Conservation (phyloP, 768 basidiomycete genomes). For the Termitomyces sp. region DNA sequence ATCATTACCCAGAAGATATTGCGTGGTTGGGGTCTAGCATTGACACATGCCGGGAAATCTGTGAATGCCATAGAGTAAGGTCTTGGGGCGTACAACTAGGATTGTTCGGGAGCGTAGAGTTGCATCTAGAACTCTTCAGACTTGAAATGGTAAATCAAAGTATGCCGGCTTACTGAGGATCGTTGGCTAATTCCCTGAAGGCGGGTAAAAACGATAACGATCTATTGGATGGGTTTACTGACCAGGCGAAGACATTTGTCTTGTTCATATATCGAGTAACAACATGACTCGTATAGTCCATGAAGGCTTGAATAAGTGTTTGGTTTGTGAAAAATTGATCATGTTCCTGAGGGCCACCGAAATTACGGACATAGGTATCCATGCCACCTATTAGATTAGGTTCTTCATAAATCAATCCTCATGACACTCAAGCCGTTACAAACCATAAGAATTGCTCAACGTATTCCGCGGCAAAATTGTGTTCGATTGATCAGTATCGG, state of each 20-base stretch:
- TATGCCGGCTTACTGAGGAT: constrained; percentile 41
- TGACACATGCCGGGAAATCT: constrained; percentile 43
- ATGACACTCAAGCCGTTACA: background rate
- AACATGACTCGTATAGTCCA: constrained; percentile 51
- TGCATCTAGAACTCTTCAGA: constrained; percentile 37
- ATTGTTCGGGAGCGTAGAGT: constrained; percentile 43
- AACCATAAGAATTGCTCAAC: constrained; percentile 61
- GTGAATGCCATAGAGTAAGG: constrained; percentile 53
- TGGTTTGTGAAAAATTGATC: constrained; percentile 56
- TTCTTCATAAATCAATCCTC: background rate
- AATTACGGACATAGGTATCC: constrained; percentile 58
- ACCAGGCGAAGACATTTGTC: constrained; percentile 50
- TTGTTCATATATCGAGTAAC: constrained; percentile 51
- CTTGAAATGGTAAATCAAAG: background rate
- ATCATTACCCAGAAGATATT: constrained; percentile 52
- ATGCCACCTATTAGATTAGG: constrained; percentile 42
- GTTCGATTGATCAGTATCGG: constrained; percentile 13
- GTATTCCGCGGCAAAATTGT: constrained; percentile 36
- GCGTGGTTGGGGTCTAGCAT: constrained; percentile 58
- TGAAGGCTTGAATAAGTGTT: constrained; percentile 43
- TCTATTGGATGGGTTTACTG: constrained; percentile 9
- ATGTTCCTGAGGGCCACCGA: constrained; percentile 35
- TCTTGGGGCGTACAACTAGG: constrained; percentile 41
- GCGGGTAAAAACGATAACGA: constrained; percentile 10
- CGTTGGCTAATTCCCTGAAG: constrained; percentile 60